Conservation (phyloP, 2,329 filamentous ascomycete genomes). For the Byssoonygena ceratinophila region DNA sequence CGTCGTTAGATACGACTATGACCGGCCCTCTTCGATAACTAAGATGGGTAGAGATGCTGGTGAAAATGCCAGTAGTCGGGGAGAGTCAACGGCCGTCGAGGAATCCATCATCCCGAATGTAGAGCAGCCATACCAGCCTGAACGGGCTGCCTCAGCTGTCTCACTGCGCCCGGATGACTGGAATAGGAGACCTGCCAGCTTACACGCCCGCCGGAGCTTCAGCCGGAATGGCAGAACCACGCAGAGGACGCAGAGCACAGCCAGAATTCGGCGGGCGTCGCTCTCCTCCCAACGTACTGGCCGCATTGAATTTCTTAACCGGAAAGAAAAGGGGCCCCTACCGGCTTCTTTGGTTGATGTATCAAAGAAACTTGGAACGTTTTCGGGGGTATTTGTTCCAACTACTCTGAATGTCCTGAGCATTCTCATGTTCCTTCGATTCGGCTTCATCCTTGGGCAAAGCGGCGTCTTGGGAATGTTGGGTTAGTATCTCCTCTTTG, state of each 20-base stretch:
- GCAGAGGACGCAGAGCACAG: constrained; percentile 9
- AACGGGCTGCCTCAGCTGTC: neutral
- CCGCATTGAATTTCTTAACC: constrained; percentile 20
- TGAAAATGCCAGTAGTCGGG: neutral
- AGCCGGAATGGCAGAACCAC: constrained; percentile 1
- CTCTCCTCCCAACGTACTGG: constrained; percentile 15
- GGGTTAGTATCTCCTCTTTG: constrained; percentile 42
- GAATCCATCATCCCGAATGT: neutral
- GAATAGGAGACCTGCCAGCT: neutral
- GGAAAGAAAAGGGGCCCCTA: constrained; percentile 25
- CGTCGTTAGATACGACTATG: neutral
- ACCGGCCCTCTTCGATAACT: constrained; percentile 1
- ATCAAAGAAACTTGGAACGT: constrained; percentile 58
- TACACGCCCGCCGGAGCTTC: neutral
- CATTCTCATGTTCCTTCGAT: constrained; percentile 85
- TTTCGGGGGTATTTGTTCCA: constrained; percentile 74
- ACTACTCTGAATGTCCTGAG: constrained; percentile 82
- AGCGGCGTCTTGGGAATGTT: constrained; percentile 69
- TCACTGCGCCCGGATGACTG: neutral
- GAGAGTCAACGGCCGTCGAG: neutral
- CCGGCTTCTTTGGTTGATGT: constrained; percentile 21
- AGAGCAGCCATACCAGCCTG: constrained; percentile 7
- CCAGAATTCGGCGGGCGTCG: constrained; percentile 14
- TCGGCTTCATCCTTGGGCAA: constrained; percentile 74
- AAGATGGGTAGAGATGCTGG: constrained; percentile 1